phyloP scores from a whole-genome alignment of 2,329 filamentous ascomycete genomes.

The Conoideocrella luteorostrata region DNA sequence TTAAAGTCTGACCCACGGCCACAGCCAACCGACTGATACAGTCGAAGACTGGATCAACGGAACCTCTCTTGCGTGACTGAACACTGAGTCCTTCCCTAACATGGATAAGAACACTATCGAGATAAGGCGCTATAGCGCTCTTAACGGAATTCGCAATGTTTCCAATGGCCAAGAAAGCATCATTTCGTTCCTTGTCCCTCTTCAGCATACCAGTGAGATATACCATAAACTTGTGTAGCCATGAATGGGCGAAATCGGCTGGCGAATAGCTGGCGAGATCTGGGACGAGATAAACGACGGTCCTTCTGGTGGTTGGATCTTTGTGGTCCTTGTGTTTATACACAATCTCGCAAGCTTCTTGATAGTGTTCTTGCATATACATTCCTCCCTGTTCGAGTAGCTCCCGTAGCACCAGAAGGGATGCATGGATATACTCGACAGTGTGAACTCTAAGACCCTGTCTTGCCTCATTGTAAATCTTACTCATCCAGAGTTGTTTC shows the following conservation, averaged over 20 bases:
- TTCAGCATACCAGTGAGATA: conserved; percentile 91
- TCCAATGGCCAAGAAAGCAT: conserved; percentile 91
- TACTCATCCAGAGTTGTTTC: conserved; percentile 80
- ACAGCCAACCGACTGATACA: conserved; percentile 96
- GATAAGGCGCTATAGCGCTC: conserved; percentile 87
- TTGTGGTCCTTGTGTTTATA: conserved; percentile 89
- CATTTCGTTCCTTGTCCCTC: conserved; percentile 88
- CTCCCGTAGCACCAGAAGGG: conserved; percentile 85
- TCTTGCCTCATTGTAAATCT: conserved; percentile 82
- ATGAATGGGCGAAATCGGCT: conserved; percentile 77
- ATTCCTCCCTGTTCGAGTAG: conserved; percentile 91
- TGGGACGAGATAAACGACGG: conserved; percentile 85
- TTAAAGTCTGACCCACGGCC: conserved; percentile 90
- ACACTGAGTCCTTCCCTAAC: conserved; percentile 84
- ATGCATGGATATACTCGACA: conserved; percentile 88
- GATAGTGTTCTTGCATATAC: conserved; percentile 97
- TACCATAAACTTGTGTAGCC: conserved; percentile 94
- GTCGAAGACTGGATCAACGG: conserved; percentile 80
- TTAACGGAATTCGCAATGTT: conserved; percentile 95
- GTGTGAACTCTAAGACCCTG: conserved; percentile 73
- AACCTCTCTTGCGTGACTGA: conserved; percentile 61
- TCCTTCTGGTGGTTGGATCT: conserved; percentile 79
- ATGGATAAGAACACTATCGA: conserved; percentile 89
- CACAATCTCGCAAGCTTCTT: conserved; percentile 87
- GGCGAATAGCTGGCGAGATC: conserved; percentile 90